Evolutionary conservation across 2,329 filamentous ascomycete species (phyloP).

Genomic region (Canariomyces notabilis): DNA sequence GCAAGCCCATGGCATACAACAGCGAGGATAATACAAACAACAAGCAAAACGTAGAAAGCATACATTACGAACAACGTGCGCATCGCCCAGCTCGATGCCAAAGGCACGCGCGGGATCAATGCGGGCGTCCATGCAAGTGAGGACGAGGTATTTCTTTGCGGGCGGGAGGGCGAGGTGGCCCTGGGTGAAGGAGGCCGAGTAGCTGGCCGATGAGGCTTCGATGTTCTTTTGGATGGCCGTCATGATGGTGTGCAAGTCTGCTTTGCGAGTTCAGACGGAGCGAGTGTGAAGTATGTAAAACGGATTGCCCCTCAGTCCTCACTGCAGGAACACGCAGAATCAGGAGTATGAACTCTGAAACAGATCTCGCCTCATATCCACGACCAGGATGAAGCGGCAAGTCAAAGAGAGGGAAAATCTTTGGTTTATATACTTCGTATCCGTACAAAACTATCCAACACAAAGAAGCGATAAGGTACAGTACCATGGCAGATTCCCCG

Average conservation of each 20-base stretch:
- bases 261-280: not conserved
- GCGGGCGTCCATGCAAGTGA: constrained; percentile 81
- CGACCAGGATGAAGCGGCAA: too few relatives aligned
- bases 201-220: constrained; percentile 26
- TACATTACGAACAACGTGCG: constrained; percentile 70
- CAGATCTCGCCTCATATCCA: too few relatives aligned
- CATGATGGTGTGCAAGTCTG: constrained; percentile 12
- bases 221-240: constrained; percentile 28
- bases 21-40: not conserved
- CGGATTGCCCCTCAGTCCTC: too few relatives aligned
- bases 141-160: constrained; percentile 61
- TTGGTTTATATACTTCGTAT: too few relatives aligned
- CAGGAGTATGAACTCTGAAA: not conserved
- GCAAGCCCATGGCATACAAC: not conserved
- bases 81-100: constrained; percentile 67
- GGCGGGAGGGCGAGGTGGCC: constrained; percentile 64
- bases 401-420: not conserved
- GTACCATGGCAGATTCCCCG: too few relatives aligned
- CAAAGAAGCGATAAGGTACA: too few relatives aligned
- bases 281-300: too few relatives aligned
- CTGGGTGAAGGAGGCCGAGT: constrained; percentile 50
- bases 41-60: too few relatives aligned
- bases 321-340: too few relatives aligned
- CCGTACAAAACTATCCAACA: too few relatives aligned
- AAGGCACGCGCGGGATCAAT: constrained; percentile 64